Percentiles rank a stretch among this genome's conserved stretches.
Evolutionary conservation across 805 yeast genomes (phyloP).

Genomic region (Wickerhamiella galacta): DNA sequence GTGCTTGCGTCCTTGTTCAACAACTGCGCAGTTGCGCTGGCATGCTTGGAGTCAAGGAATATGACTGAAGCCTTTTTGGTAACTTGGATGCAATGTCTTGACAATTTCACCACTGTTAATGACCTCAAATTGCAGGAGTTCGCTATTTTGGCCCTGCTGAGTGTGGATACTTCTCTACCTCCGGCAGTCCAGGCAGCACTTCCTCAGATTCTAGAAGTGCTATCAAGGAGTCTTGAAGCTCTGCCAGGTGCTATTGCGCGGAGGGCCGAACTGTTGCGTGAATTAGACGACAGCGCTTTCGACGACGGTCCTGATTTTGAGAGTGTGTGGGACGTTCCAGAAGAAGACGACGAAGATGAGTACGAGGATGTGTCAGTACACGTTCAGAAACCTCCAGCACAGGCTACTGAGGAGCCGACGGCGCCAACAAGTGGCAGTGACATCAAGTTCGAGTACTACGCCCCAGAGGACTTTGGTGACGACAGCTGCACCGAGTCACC

Average conservation of each 20-base stretch:
- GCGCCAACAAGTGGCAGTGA: background rate
- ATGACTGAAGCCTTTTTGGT: slow-evolving; percentile 37
- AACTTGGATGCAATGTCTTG: slow-evolving; percentile 46
- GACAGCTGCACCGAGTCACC: slow-evolving; percentile 30
- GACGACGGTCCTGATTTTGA: slow-evolving; percentile 23
- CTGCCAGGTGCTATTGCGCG: slow-evolving; percentile 58
- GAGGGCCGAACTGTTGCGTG: slow-evolving; percentile 41
- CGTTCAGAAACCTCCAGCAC: background rate
- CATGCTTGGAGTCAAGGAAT: slow-evolving; percentile 29
- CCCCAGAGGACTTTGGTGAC: slow-evolving; percentile 16
- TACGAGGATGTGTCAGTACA: no score
- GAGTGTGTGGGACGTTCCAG: slow-evolving; percentile 17
- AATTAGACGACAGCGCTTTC: slow-evolving; percentile 27
- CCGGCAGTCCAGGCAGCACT: slow-evolving; percentile 19
- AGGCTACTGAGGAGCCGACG: background rate
- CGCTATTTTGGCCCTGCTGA: slow-evolving; percentile 41
- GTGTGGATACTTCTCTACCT: slow-evolving; percentile 21
- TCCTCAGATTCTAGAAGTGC: slow-evolving; percentile 33
- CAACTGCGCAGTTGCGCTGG: slow-evolving; percentile 38
- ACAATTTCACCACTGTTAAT: slow-evolving; percentile 47
- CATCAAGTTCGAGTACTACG: slow-evolving; percentile 11
- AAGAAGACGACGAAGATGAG: slow-evolving; percentile 13
- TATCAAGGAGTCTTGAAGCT: slow-evolving; percentile 37
- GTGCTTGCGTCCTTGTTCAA: slow-evolving; percentile 48
- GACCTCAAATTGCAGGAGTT: slow-evolving; percentile 64